Evolutionary conservation across 805 yeast species (phyloP).

Genomic region (Pichia paraexigua): DNA sequence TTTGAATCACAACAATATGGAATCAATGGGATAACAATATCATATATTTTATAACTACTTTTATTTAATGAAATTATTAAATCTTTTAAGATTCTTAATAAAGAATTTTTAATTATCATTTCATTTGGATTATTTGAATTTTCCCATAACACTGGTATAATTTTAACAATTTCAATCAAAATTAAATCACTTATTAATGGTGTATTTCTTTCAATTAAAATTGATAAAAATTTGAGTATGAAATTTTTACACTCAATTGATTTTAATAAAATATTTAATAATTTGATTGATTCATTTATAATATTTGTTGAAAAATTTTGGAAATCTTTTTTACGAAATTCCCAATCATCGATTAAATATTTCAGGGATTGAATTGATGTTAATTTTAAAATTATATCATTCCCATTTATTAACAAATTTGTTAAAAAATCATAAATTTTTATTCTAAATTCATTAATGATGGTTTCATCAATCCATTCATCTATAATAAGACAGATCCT

Average conservation of each 20-base stretch:
- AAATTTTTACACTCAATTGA: conserved; percentile 70
- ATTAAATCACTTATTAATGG: conserved; percentile 49
- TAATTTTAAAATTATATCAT: conserved; percentile 76
- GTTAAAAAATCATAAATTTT: conserved; percentile 52
- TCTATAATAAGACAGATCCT: conserved; percentile 68
- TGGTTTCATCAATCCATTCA: conserved; percentile 55
- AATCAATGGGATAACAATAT: conserved; percentile 59
- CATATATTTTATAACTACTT: conserved; percentile 40
- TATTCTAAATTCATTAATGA: conserved; percentile 37
- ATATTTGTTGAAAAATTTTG: conserved; percentile 45
- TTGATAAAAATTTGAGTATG: conserved; percentile 58
- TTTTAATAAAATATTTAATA: conserved; percentile 43
- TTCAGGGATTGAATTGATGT: conserved; percentile 66
- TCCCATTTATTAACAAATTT: conserved; percentile 34
- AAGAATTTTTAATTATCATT: conserved; percentile 41
- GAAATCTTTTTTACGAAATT: conserved; percentile 62
- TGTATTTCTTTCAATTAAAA: conserved; percentile 54
- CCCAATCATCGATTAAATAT: conserved; percentile 77
- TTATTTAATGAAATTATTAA: conserved; percentile 49
- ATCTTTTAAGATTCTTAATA: conserved; percentile 50
- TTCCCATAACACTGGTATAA: conserved; percentile 76
- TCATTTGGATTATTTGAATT: conserved; percentile 37
- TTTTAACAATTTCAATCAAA: conserved; percentile 40
- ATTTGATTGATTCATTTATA: conserved; percentile 37
- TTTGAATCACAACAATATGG: conserved; percentile 52